Evolutionary conservation across 2,329 filamentous ascomycete species (phyloP).

Genomic region (Colletotrichum spaethianum): DNA sequence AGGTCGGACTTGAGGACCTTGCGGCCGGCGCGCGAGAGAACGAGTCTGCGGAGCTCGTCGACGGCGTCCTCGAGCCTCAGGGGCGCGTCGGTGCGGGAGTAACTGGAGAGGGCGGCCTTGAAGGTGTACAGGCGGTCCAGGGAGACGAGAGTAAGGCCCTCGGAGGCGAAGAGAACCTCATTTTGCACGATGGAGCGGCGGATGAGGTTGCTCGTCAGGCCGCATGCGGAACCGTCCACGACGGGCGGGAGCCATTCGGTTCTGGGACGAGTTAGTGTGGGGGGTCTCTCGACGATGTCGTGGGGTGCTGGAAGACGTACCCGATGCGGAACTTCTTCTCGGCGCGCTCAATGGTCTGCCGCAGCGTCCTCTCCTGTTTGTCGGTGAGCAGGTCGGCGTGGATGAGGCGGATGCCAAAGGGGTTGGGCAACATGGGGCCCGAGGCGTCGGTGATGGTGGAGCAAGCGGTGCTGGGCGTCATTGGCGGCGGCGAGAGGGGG

Average conservation of each 20-base stretch:
- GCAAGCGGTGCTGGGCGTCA: conserved; percentile 63
- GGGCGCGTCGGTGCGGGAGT: conserved; percentile 62
- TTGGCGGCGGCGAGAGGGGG: conserved; percentile 58
- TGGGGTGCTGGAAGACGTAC: conserved; percentile 42
- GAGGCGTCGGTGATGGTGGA: conserved; percentile 52
- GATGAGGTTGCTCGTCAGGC: conserved; percentile 66
- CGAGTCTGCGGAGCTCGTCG: conserved; percentile 72
- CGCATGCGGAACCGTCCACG: conserved; percentile 58
- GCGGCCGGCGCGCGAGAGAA: conserved; percentile 66
- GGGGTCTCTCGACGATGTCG: background rate
- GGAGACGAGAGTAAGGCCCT: conserved; percentile 71
- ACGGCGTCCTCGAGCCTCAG: conserved; percentile 72
- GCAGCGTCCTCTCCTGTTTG: conserved; percentile 63
- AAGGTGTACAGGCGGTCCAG: conserved; percentile 76
- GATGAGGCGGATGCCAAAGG: conserved; percentile 66
- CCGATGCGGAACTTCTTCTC: conserved; percentile 57
- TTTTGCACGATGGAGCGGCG: conserved; percentile 71
- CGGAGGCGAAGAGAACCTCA: conserved; percentile 72
- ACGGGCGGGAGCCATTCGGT: conserved; percentile 61
- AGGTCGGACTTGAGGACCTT: conserved; percentile 67
- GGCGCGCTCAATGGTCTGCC: conserved; percentile 65
- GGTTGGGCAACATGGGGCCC: conserved; percentile 51
- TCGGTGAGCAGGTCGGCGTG: conserved; percentile 61
- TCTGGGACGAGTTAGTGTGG: conserved; percentile 44
- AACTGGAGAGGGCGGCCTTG: conserved; percentile 72